Conservation (phyloP, 805 yeast species). For the Torulaspora franciscae region DNA sequence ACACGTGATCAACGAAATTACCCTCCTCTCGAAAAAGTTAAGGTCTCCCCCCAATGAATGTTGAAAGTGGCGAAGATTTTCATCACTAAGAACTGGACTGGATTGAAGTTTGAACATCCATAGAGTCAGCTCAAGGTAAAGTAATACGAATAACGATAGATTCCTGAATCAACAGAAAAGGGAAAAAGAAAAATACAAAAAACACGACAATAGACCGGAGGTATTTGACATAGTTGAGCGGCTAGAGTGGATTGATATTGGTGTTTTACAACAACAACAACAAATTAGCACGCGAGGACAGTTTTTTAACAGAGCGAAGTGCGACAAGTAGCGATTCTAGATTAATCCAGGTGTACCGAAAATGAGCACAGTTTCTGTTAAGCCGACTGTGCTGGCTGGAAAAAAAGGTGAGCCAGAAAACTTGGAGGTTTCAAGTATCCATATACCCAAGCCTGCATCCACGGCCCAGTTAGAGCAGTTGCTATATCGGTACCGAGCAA, state of each 20-base stretch:
- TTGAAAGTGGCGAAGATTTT: slow-evolving; percentile 10
- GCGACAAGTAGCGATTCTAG: background rate
- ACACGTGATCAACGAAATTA: background rate
- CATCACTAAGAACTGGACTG: slow-evolving; percentile 2
- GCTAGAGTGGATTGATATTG: slow-evolving; percentile 5
- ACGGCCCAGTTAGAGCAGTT: slow-evolving; percentile 30
- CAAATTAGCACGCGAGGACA: background rate
- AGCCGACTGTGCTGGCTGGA: background rate
- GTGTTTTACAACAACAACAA: background rate
- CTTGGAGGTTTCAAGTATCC: slow-evolving; percentile 4
- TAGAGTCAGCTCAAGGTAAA: slow-evolving; percentile 10
- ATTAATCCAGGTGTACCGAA: background rate
- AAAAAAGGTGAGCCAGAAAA: slow-evolving; percentile 1
- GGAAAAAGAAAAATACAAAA: slow-evolving; percentile 12
- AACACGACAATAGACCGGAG: slow-evolving; percentile 4
- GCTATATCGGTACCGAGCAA: slow-evolving; percentile 32
- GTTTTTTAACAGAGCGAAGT: background rate
- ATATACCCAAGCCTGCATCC: slow-evolving; percentile 29
- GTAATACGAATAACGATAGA: slow-evolving; percentile 9
- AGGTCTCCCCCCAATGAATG: slow-evolving; percentile 4
- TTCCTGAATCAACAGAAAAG: slow-evolving; percentile 4
- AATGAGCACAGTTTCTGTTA: slow-evolving; percentile 8
- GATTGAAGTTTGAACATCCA: slow-evolving; percentile 4
- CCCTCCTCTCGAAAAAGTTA: background rate
- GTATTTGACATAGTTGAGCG: slow-evolving; percentile 5